phyloP scores from a whole-genome alignment of 495 filamentous ascomycete species.

The Penicillium cinerascens region DNA sequence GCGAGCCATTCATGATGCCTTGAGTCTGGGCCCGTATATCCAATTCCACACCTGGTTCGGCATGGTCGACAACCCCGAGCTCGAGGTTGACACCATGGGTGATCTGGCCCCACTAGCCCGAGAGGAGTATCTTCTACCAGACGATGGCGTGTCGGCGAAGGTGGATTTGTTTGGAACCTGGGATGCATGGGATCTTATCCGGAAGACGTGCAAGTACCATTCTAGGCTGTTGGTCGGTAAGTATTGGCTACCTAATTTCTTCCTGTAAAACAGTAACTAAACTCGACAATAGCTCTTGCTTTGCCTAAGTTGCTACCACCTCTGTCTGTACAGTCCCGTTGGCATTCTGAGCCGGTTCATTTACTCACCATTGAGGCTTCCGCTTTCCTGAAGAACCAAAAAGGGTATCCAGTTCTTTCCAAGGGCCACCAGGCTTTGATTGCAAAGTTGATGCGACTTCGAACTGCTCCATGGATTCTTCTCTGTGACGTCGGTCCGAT shows the following conservation, averaged over 20 bases:
- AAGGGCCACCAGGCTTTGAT: conserved; percentile 77
- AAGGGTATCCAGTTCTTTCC: conserved; percentile 78
- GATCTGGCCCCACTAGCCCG: conserved; percentile 57
- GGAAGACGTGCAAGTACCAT: conserved; percentile 83
- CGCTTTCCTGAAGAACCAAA: conserved; percentile 72
- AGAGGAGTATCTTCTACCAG: conserved; percentile 45
- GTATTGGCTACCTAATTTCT: conserved; percentile 25
- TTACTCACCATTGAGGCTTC: conserved; percentile 65
- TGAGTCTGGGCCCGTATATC: conserved; percentile 68
- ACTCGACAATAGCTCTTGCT: conserved; percentile 56
- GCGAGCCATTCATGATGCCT: conserved; percentile 74
- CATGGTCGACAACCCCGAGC: conserved; percentile 63
- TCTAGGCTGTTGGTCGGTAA: conserved; percentile 80
- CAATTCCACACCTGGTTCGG: conserved; percentile 77
- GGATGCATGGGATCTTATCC: conserved; percentile 91
- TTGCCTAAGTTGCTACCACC: conserved; percentile 78
- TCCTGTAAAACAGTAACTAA: neutral
- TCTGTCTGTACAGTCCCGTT: conserved; percentile 72
- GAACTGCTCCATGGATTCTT: conserved; percentile 74
- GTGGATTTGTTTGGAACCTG: conserved; percentile 72
- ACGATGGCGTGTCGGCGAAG: conserved; percentile 29
- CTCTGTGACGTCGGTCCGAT: conserved; percentile 73
- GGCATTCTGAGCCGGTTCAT: conserved; percentile 90
- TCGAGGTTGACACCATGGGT: conserved; percentile 51
- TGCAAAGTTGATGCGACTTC: conserved; percentile 76